Evolutionary conservation across 2,329 filamentous ascomycete genomes (phyloP), one percentile per base, ranked within the genome.

Genomic region (Coniella vitis): DNA sequence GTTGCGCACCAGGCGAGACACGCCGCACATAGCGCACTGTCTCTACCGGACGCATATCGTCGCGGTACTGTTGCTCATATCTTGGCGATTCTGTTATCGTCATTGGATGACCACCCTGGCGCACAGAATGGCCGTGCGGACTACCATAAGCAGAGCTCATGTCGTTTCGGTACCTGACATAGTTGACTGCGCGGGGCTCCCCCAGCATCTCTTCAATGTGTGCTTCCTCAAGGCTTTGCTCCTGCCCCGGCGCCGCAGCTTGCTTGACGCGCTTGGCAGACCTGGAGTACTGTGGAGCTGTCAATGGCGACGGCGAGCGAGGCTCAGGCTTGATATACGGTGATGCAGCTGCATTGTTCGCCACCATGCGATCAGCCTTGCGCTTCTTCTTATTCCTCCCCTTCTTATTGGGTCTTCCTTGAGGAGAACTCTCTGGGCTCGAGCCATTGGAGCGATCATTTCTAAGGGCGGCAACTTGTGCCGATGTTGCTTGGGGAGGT

Each of bases 291-390:
- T 75, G 69, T 17, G 73, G 72, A 16, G 72, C 72, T 52, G 68
- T 68, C 44, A 82, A 63, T 8, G 79, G 81, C 7, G 81, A 84
- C 1, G 78, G 75, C 2, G 82, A 85, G 41, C 70, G 72, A n/a
- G 81, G 81, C 60, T 86, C 82, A 20, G 74, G 67, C 58, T 85
- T 86, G 57, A 85, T 82, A 54, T 74, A 72, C 9, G 79, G 76
- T 31, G 71, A 73, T 34, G 63, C 64, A 46, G 72, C 70, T 45
- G 73, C 70, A 37, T 65, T 60, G 53, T 75, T 74, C 43, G 63
- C 67, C 60, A 64, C 70, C 68, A 70, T 70, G 57, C 65, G 68
- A 52, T 76, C 76, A 37, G 70, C 70, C 65, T 71, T 74, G 57
- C 70, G 72, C 61, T 73, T 71, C 38, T 74, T 81, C 57, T 74